A percentile compares a stretch with the other conserved stretches of the same genome.
These are phyloP conservation scores for Lasiosphaeris hirsuta DNA, from an alignment of 495 filamentous ascomycete species.

Conservation along the genomic window DNA sequence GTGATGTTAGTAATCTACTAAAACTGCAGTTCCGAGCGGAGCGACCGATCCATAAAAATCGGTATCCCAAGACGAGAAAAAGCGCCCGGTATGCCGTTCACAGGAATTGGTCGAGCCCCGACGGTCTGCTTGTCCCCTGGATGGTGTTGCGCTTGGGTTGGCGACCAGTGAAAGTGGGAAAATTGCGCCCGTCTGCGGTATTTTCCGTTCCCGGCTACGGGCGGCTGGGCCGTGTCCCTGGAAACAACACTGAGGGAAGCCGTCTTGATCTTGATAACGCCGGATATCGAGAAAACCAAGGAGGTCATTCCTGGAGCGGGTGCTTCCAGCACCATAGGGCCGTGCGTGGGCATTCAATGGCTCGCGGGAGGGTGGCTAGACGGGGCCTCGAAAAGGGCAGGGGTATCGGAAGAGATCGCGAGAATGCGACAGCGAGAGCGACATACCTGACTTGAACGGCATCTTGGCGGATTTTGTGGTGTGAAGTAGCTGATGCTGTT, in stretches of 20 bases:
- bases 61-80: no score
- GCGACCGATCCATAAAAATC: no score
- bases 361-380: slow-evolving; percentile 9
- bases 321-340: not conserved
- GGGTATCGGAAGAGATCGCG: not conserved
- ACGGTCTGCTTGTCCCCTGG: no score
- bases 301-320: not conserved
- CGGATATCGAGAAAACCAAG: not conserved
- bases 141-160: no score
- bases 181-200: no score
- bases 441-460: slow-evolving; percentile 44
- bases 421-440: not conserved
- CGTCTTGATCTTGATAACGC: not conserved
- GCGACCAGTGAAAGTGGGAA: no score
- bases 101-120: no score
- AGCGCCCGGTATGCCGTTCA: no score
- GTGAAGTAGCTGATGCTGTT: slow-evolving; percentile 4
- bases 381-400: slow-evolving; percentile 9
- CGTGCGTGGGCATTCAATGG: slow-evolving; percentile 17
- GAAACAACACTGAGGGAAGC: no score
- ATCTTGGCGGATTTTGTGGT: slow-evolving; percentile 38
- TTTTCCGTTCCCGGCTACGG: no score
- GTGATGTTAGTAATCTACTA: slow-evolving; percentile 34
- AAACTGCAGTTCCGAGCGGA: not conserved
- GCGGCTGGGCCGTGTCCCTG: no score